Percentiles rank a stretch among this genome's conserved stretches.
Conservation (phyloP, 2,329 filamentous ascomycete species). For the Cadophora sp. region DNA sequence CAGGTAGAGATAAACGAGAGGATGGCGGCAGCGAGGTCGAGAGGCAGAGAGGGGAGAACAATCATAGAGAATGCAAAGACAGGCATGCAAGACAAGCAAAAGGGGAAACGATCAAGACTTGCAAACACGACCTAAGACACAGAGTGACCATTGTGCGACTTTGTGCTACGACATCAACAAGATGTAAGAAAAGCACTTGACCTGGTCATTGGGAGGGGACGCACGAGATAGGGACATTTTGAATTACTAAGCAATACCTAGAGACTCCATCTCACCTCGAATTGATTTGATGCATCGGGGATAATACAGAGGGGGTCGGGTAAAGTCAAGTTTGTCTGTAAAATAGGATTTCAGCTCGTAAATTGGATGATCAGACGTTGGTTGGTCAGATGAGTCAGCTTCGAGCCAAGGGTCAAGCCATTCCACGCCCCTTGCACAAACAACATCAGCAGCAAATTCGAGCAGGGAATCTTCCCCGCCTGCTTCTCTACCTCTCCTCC, state of each 20-base stretch:
- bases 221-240: background rate
- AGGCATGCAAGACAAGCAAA: constrained; percentile 4
- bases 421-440: background rate
- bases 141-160: constrained; percentile 11
- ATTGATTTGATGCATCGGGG: background rate
- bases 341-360: background rate
- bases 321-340: background rate
- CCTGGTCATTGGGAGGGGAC: background rate
- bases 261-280: background rate
- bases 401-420: background rate
- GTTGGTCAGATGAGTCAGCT: constrained; percentile 4
- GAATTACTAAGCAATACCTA: background rate
- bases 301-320: background rate
- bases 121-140: background rate
- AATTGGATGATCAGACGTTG: background rate
- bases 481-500: background rate
- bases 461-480: background rate
- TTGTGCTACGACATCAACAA: constrained; percentile 3
- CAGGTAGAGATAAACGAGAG: constrained; percentile 4
- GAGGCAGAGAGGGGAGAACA: background rate
- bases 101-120: background rate
- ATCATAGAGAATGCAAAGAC: background rate
- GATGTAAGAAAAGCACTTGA: background rate
- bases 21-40: background rate
- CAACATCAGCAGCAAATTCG: background rate